phyloP scores from a whole-genome alignment of 129 eudicot genomes.

The Sambucus nigra region DNA sequence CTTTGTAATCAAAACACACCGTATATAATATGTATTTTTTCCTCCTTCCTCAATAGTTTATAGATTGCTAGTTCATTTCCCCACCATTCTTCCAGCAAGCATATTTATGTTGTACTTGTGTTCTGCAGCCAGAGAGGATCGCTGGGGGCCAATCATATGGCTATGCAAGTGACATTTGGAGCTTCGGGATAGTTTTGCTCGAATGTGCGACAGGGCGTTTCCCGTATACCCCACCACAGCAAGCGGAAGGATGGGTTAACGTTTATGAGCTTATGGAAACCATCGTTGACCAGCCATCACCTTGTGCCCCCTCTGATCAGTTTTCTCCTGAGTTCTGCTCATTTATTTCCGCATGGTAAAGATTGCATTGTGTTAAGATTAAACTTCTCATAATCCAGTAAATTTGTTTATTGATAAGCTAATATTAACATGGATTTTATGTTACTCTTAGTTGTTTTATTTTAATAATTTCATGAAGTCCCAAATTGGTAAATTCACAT shows the following conservation, averaged over 20 bases:
- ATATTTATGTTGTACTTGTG: conserved; percentile 6
- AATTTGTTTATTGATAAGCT: not conserved
- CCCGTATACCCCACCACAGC: conserved; percentile 80
- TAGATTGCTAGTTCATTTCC: no score
- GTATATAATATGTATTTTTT: no score
- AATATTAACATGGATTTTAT: not conserved
- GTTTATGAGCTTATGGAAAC: conserved; percentile 83
- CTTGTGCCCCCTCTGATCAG: conserved; percentile 61
- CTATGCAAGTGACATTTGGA: conserved; percentile 89
- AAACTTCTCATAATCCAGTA: not conserved
- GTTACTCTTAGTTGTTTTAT: not conserved
- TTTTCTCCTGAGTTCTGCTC: conserved; percentile 94
- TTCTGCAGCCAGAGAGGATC: conserved; percentile 89
- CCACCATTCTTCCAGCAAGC: not conserved
- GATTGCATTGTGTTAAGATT: not conserved
- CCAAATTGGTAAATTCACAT: no score
- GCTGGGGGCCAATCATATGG: conserved; percentile 44
- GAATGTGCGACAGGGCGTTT: conserved; percentile 86
- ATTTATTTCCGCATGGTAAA: conserved; percentile 93
- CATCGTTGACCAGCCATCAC: conserved; percentile 69
- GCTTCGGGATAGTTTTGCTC: conserved; percentile 85
- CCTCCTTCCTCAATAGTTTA: no score
- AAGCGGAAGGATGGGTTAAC: conserved; percentile 60
- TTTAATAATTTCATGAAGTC: no score
- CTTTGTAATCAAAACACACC: no score